Evolutionary conservation across 352 stramenopile genomes (phyloP).

Genomic region (Phytophthora cryptogea): DNA sequence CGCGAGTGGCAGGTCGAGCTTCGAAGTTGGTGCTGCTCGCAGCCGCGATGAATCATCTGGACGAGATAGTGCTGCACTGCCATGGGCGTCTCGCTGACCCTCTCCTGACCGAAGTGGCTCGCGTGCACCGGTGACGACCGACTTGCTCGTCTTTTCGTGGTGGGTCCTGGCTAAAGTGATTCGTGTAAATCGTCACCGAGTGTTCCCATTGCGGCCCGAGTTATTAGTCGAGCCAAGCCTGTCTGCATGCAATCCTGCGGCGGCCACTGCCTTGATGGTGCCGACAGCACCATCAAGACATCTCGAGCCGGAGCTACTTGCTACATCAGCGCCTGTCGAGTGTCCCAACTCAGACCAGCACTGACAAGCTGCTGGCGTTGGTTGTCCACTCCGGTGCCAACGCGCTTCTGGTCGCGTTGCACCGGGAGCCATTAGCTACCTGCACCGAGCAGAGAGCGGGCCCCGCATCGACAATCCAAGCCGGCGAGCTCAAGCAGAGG

Average conservation of each 20-base stretch:
- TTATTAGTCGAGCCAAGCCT: neutral
- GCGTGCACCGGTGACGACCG: neutral
- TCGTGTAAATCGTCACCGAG: no score
- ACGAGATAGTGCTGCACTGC: neutral
- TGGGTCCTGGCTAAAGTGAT: neutral
- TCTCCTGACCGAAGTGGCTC: neutral
- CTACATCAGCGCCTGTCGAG: neutral
- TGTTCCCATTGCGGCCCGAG: no score
- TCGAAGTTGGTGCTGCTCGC: neutral
- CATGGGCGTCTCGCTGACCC: neutral
- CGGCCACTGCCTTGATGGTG: neutral
- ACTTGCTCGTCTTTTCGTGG: constrained; percentile 1
- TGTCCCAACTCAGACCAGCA: neutral
- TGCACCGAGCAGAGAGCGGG: constrained; percentile 1
- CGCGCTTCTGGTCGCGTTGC: neutral
- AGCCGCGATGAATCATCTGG: constrained; percentile 18
- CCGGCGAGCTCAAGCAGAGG: neutral
- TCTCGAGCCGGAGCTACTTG: neutral
- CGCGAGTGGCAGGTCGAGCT: neutral
- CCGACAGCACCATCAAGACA: neutral
- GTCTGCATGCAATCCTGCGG: neutral
- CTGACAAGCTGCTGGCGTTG: neutral
- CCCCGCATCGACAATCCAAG: neutral
- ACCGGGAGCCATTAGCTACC: constrained; percentile 1
- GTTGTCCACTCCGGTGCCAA: neutral